A percentile compares a stretch with the other conserved stretches of the same genome.
These are phyloP conservation scores for Nicotiana sylvestris DNA, from an alignment of 257 asterid species.

Conservation along the genomic window DNA sequence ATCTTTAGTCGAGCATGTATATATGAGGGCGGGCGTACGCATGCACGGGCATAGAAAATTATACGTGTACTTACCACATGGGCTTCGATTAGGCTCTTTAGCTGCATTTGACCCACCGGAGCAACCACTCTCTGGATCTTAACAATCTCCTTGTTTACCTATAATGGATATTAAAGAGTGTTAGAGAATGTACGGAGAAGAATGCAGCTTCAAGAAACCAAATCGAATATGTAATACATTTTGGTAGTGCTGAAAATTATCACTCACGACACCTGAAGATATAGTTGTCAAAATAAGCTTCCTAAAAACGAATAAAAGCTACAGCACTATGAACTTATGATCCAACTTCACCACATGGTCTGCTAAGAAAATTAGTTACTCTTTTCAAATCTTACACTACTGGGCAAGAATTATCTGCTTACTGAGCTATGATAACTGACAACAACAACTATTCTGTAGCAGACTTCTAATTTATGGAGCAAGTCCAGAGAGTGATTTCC, in stretches of 20 bases:
- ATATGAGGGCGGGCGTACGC: no score
- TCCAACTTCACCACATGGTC: neutral
- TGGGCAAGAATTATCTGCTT: neutral
- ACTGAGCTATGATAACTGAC: neutral
- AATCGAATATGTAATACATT: neutral
- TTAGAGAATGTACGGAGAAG: neutral
- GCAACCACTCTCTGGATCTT: constrained; percentile 97
- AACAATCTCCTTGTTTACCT: constrained; percentile 98
- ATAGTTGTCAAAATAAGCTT: neutral
- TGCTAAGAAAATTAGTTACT: neutral
- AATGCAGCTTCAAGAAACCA: constrained; percentile 8
- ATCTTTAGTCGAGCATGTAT: neutral
- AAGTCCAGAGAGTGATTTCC: neutral
- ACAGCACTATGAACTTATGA: neutral
- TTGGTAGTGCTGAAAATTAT: neutral
- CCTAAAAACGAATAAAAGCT: neutral
- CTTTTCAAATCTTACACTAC: neutral
- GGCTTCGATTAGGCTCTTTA: constrained; percentile 84
- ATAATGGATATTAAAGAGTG: constrained; percentile 6
- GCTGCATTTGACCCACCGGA: constrained; percentile 95
- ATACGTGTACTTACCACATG: constrained; percentile 69
- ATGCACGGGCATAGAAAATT: neutral
- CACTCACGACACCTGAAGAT: neutral
- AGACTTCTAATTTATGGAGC: neutral
- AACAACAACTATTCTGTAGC: neutral